Conservation (phyloP, 345 rosid species). For the Ricinus communis region DNA sequence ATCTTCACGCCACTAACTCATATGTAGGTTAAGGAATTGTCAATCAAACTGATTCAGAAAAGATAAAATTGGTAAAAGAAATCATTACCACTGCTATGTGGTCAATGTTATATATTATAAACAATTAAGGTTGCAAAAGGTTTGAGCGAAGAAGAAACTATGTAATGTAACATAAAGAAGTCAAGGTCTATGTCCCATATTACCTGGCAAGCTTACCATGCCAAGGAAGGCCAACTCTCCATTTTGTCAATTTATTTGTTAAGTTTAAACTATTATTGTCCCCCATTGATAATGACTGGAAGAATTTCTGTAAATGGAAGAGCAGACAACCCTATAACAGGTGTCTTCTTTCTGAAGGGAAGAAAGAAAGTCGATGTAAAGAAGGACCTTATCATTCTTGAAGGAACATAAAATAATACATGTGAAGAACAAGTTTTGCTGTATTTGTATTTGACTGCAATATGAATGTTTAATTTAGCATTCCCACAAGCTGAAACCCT, state of each 20-base stretch:
- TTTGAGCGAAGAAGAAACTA: no score
- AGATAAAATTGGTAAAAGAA: no score
- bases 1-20: no score
- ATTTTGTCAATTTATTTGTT: no score
- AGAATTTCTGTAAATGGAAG: not conserved
- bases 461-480: not conserved
- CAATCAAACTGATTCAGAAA: no score
- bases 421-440: not conserved
- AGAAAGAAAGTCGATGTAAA: conserved; percentile 7
- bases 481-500: not conserved
- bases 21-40: no score
- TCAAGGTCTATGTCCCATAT: not conserved
- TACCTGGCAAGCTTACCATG: not conserved
- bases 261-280: not conserved
- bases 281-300: conserved; percentile 20
- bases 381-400: not conserved
- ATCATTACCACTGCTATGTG: no score
- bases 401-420: not conserved
- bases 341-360: not conserved
- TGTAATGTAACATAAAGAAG: not conserved
- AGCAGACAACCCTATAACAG: conserved; percentile 11
- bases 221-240: not conserved
- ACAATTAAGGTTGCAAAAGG: no score
- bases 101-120: no score
- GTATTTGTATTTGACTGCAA: no score